Evolutionary conservation across 495 filamentous ascomycete species (phyloP).

Genomic region (Pseudevernia furfuracea): DNA sequence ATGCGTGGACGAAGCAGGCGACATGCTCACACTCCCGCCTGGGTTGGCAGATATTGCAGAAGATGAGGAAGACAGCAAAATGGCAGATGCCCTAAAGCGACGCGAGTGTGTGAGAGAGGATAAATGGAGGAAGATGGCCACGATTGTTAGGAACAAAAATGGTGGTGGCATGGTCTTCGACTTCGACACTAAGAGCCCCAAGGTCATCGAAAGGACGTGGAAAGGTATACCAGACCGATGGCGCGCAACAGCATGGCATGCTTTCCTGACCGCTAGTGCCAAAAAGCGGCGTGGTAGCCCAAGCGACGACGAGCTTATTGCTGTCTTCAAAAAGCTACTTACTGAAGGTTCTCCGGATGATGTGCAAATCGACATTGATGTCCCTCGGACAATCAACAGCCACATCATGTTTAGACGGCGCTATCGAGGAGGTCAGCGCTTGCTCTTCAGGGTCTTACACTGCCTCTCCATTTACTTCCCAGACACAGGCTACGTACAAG

Average conservation of each 20-base stretch:
- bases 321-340: constrained; percentile 60
- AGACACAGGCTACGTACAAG: constrained; percentile 91
- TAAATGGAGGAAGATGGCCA: constrained; percentile 97
- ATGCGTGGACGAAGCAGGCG: constrained; percentile 74
- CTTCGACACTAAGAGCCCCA: constrained; percentile 76
- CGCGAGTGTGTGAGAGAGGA: constrained; percentile 81
- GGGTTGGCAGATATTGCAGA: constrained; percentile 56
- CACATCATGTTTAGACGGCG: constrained; percentile 96
- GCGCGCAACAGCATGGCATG: constrained; percentile 89
- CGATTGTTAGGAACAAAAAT: constrained; percentile 46
- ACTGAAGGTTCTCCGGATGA: constrained; percentile 76
- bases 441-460: constrained; percentile 90
- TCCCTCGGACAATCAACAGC: constrained; percentile 87
- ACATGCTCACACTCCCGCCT: constrained; percentile 78
- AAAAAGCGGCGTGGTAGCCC: constrained; percentile 51
- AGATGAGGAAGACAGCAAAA: constrained; percentile 50
- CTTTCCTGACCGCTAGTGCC: constrained; percentile 83
- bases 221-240: constrained; percentile 97
- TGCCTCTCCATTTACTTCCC: constrained; percentile 86
- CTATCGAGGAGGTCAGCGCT: constrained; percentile 83
- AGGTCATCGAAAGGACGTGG: constrained; percentile 87
- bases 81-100: constrained; percentile 53
- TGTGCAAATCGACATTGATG: constrained; percentile 94
- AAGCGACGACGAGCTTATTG: constrained; percentile 63
- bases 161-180: constrained; percentile 86